phyloP scores from a whole-genome alignment of 1,284 basidiomycete genomes.

The Exobasidium rhododendri region DNA sequence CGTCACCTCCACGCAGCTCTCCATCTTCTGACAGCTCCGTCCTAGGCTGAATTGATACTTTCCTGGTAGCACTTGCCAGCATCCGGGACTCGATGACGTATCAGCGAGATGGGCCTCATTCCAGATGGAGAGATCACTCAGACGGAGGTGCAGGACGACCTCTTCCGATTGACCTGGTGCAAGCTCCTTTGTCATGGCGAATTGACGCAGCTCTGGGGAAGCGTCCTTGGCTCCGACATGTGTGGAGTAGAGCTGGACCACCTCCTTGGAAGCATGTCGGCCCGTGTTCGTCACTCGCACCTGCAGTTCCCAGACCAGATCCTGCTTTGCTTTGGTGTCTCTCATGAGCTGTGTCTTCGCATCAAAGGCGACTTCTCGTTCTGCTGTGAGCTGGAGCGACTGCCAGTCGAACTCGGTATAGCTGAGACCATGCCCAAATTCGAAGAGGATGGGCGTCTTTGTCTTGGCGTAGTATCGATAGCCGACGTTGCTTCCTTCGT shows the following conservation, averaged over 20 bases:
- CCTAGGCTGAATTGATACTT: neutral
- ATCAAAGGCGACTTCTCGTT: neutral
- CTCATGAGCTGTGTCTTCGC: neutral
- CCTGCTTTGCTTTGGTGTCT: neutral
- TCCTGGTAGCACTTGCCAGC: neutral
- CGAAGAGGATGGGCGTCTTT: neutral
- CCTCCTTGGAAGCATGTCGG: neutral
- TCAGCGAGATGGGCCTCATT: neutral
- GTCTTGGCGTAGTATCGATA: neutral
- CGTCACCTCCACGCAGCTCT: neutral
- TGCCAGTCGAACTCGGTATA: neutral
- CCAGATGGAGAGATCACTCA: neutral
- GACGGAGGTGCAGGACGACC: neutral
- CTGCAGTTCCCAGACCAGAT: neutral
- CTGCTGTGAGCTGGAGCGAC: neutral
- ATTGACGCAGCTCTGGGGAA: neutral
- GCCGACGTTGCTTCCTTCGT: neutral
- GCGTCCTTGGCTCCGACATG: neutral
- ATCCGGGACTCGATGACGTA: neutral
- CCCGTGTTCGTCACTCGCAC: neutral
- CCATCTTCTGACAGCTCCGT: neutral
- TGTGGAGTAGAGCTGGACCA: neutral
- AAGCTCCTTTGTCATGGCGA: neutral
- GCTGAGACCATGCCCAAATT: conserved; percentile 3
- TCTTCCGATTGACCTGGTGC: neutral